Conservation (phyloP, 164 flowering plant genomes). For the Aristolochia californica region DNA sequence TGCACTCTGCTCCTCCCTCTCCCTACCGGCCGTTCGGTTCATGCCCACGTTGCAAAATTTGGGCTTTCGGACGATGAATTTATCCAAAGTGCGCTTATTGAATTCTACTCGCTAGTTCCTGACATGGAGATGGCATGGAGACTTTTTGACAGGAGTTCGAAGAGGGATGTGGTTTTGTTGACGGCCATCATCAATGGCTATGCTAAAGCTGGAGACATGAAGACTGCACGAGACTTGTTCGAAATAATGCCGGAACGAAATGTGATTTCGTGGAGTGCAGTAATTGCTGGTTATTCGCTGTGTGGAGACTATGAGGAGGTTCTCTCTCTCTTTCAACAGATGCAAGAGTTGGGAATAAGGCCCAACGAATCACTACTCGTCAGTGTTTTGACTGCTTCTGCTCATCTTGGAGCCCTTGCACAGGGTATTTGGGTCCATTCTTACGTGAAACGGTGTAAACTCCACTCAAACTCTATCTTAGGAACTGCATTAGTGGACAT, state of each 20-base stretch:
- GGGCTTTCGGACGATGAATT: constrained; percentile 41
- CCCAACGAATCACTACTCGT: constrained; percentile 56
- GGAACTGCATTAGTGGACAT: constrained; percentile 61
- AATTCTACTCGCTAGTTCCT: constrained; percentile 29
- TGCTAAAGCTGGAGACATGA: constrained; percentile 43
- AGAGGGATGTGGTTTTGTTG: constrained; percentile 57
- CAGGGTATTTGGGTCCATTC: constrained; percentile 63
- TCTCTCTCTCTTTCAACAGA: constrained; percentile 30
- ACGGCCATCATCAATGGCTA: constrained; percentile 62
- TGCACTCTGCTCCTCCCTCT: constrained; percentile 20
- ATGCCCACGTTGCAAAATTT: constrained; percentile 43
- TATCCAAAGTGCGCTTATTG: constrained; percentile 41
- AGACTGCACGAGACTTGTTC: constrained; percentile 35
- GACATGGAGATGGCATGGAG: constrained; percentile 33
- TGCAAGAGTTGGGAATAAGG: constrained; percentile 33
- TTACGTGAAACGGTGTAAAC: constrained; percentile 22
- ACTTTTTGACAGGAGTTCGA: constrained; percentile 38
- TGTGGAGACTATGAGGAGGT: constrained; percentile 42
- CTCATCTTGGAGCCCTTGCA: constrained; percentile 50
- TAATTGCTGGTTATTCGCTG: constrained; percentile 49
- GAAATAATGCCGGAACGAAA: constrained; percentile 54
- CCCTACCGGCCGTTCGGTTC: constrained; percentile 31
- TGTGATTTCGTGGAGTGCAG: constrained; percentile 54
- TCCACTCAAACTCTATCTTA: constrained; percentile 30
- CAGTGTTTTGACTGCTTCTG: constrained; percentile 53